Evolutionary conservation across 495 filamentous ascomycete genomes (phyloP), one percentile per base, ranked within the genome.

Genomic region (Daldinia childiae): DNA sequence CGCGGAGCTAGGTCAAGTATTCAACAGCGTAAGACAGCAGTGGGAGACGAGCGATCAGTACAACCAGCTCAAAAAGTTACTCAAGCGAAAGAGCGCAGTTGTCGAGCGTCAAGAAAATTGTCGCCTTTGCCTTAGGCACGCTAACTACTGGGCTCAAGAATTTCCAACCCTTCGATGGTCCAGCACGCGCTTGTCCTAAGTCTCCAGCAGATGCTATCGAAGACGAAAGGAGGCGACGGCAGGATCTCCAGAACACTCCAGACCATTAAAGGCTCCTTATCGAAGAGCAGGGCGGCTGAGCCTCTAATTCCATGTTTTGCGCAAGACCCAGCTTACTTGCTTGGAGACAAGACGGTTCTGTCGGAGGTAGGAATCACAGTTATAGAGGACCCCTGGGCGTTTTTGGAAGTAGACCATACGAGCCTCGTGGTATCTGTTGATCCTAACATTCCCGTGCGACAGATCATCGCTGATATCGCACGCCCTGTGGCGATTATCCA

Each of bases 401-500:
- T 79, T 45, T 57, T 81, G 0, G 41, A 71, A 12, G 55, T 81
- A 8, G 72, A 78, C 59, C 58, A 79, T 0, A 48, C 19, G 14
- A 75, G 62, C 1, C 26, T 79, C 0, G 70, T 82, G 0, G 68
- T 81, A 14, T 77, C 65, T 6, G 74, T 77, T 43, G 5, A 15
- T 2, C 51, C 74, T 0, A 73, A 79, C 27, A 61, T 75, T 0
- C 75, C 78, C 0, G 74, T 81, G 0, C 73, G 76, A 29, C 64
- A 80, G 41, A 73, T 82, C 21, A 41, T 78, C 5, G 59, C 71
- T 11, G 78, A 82, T 14, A 64, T 80, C 38, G 73, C 73, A 15
- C 65, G 76, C 19, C 79, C 79, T 1, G 65, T 60, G 0, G 70
- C 79, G 0, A 62, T 81, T 5, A 78, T 82, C 38, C 48, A 34